A percentile compares a stretch with the other conserved stretches of the same genome.
Conservation (phyloP, 1,284 basidiomycete species). For the Fomitopsis betulina region DNA sequence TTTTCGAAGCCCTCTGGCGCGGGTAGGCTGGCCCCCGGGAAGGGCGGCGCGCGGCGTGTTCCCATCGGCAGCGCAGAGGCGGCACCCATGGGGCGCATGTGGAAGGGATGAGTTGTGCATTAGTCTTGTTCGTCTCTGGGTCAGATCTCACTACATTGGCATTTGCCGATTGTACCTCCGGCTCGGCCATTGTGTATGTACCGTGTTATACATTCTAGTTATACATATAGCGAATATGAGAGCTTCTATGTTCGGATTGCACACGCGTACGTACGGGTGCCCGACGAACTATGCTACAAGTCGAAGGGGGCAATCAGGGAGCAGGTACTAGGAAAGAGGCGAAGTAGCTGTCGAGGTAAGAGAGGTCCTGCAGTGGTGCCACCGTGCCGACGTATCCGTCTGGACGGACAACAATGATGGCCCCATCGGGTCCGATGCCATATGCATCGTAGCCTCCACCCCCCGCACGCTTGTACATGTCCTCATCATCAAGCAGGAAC, state of each 20-base stretch:
- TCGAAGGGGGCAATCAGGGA: neutral
- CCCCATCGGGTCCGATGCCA: constrained; percentile 53
- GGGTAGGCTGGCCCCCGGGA: constrained; percentile 26
- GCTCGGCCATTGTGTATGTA: neutral
- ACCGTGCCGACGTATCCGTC: constrained; percentile 71
- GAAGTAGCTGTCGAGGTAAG: constrained; percentile 48
- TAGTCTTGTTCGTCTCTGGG: neutral
- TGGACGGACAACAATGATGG: constrained; percentile 63
- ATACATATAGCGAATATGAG: neutral
- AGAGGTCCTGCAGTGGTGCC: constrained; percentile 40
- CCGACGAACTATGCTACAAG: neutral
- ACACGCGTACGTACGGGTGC: neutral
- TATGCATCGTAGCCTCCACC: constrained; percentile 42
- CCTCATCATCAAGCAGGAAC: constrained; percentile 32
- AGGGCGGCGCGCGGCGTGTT: constrained; percentile 50
- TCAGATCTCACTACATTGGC: neutral
- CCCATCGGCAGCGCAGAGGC: constrained; percentile 54
- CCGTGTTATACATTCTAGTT: neutral
- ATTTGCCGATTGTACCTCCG: neutral
- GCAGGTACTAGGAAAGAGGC: constrained; percentile 28
- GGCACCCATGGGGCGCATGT: constrained; percentile 28
- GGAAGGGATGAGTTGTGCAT: constrained; percentile 23
- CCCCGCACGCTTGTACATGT: constrained; percentile 30
- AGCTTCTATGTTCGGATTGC: neutral
- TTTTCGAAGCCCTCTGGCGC: constrained; percentile 9